These are phyloP conservation scores for Hyaloraphidium curvatum DNA, from an alignment of 192 early-diverging fungal species.

Conservation along the genomic window DNA sequence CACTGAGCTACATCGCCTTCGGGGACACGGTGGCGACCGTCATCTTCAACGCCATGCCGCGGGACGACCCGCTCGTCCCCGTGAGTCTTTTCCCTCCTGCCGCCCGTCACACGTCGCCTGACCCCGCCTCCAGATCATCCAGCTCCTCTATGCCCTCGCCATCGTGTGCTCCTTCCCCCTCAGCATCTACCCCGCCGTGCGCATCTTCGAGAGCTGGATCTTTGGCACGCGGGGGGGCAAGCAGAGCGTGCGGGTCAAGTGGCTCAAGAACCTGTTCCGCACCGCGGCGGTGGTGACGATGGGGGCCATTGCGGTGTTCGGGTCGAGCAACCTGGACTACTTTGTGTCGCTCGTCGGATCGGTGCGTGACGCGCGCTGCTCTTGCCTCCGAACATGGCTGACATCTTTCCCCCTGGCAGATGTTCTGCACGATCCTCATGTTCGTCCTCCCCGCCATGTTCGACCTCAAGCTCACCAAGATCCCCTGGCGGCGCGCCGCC, in stretches of 20 bases:
- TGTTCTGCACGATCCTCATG: slow-evolving; percentile 36
- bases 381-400: not conserved
- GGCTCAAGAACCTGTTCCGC: slow-evolving; percentile 69
- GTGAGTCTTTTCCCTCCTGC: not conserved
- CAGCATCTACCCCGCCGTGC: slow-evolving; percentile 79
- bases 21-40: slow-evolving; percentile 70
- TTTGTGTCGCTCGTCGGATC: slow-evolving; percentile 63
- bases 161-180: slow-evolving; percentile 87
- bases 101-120: not conserved
- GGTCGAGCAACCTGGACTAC: slow-evolving; percentile 56
- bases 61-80: not conserved
- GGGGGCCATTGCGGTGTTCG: slow-evolving; percentile 52
- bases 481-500: slow-evolving; percentile 14
- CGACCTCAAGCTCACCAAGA: slow-evolving; percentile 32
- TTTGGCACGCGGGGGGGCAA: slow-evolving; percentile 55
- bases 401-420: not conserved
- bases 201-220: slow-evolving; percentile 68
- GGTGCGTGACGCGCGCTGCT: slow-evolving; percentile 21
- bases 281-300: slow-evolving; percentile 41
- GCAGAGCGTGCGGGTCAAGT: slow-evolving; percentile 53
- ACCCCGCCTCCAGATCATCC: not conserved
- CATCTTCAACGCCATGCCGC: slow-evolving; percentile 64
- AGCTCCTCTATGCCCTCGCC: slow-evolving; percentile 45
- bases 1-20: slow-evolving; percentile 69
- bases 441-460: slow-evolving; percentile 56